Evolutionary conservation across 2,329 filamentous ascomycete species (phyloP).

Genomic region (Trichocomaceae sp.): DNA sequence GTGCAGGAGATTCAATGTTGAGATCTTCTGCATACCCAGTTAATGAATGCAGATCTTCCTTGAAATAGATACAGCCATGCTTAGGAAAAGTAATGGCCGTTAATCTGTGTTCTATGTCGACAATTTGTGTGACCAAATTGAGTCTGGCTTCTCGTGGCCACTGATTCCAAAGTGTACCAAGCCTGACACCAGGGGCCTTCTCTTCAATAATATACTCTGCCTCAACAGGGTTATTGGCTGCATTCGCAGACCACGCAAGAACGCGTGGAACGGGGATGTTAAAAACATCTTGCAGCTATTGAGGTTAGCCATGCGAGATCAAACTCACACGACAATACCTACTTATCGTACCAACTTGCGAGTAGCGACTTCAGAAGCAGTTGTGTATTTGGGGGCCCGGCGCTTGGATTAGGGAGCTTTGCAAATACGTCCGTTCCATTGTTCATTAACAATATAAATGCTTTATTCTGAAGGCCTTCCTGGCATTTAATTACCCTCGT

Average conservation of each 20-base stretch:
- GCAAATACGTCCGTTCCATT: slow-evolving; percentile 17
- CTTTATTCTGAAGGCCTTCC: slow-evolving; percentile 19
- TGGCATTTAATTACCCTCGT: slow-evolving; percentile 15
- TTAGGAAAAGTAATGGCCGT: slow-evolving; percentile 24
- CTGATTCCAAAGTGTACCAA: slow-evolving; percentile 25
- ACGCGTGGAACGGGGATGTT: slow-evolving; percentile 28
- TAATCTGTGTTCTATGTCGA: slow-evolving; percentile 26
- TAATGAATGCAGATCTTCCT: neutral
- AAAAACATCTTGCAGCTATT: slow-evolving; percentile 25
- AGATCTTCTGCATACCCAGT: slow-evolving; percentile 19
- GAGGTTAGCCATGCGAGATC: neutral
- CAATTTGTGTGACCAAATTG: slow-evolving; percentile 23
- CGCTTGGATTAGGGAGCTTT: slow-evolving; percentile 19
- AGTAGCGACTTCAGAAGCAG: slow-evolving; percentile 20
- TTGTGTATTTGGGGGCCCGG: slow-evolving; percentile 16
- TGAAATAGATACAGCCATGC: slow-evolving; percentile 26
- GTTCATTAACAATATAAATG: slow-evolving; percentile 18
- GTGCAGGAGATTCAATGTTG: slow-evolving; percentile 15
- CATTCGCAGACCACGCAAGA: slow-evolving; percentile 21
- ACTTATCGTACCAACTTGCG: slow-evolving; percentile 18
- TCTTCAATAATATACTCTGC: slow-evolving; percentile 28
- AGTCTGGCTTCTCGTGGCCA: slow-evolving; percentile 23
- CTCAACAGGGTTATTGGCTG: slow-evolving; percentile 23
- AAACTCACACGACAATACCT: too few species aligned
- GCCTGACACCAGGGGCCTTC: slow-evolving; percentile 23